Evolutionary conservation across 176 grass and related monocot genomes (phyloP).

Genomic region (Tillandsia fasciculata): DNA sequence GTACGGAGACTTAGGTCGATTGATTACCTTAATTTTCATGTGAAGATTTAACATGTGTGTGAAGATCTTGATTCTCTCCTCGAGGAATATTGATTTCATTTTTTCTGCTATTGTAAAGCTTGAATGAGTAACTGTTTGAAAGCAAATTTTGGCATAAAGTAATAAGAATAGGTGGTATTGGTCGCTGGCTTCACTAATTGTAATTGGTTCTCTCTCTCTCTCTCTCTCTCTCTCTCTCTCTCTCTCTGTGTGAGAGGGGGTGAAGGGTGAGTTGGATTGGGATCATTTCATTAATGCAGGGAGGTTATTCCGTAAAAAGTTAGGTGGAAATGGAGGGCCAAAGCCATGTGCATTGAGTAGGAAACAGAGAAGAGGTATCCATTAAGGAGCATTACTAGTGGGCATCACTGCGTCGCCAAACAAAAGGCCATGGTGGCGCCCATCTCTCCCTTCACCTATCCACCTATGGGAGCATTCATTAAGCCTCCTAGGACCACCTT

Average conservation of each 20-base stretch:
- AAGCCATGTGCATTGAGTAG: conserved; percentile 6
- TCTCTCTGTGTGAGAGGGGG: background rate
- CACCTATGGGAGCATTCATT: conserved; percentile 16
- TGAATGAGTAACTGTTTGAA: too few species aligned
- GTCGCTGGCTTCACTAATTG: background rate
- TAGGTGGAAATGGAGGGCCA: conserved; percentile 1
- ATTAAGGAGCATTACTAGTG: conserved; percentile 1
- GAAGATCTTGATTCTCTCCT: too few species aligned
- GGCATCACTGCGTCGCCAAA: background rate
- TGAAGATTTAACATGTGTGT: too few species aligned
- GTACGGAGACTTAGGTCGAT: too few species aligned
- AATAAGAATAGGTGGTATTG: background rate
- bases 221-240: background rate
- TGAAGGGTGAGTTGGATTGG: conserved; percentile 1
- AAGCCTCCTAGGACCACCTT: conserved; percentile 20
- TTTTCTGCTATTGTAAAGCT: too few species aligned
- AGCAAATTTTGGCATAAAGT: too few species aligned
- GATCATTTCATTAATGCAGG: background rate
- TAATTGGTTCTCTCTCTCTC: background rate
- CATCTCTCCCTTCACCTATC: conserved; percentile 6
- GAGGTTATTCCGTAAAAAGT: background rate
- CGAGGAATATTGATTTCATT: too few species aligned
- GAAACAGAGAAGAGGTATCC: background rate
- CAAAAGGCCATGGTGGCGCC: background rate
- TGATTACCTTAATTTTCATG: too few species aligned